These are phyloP conservation scores for Papiliotrema flavescens DNA, from an alignment of 1,284 basidiomycete species.

Conservation along the genomic window DNA sequence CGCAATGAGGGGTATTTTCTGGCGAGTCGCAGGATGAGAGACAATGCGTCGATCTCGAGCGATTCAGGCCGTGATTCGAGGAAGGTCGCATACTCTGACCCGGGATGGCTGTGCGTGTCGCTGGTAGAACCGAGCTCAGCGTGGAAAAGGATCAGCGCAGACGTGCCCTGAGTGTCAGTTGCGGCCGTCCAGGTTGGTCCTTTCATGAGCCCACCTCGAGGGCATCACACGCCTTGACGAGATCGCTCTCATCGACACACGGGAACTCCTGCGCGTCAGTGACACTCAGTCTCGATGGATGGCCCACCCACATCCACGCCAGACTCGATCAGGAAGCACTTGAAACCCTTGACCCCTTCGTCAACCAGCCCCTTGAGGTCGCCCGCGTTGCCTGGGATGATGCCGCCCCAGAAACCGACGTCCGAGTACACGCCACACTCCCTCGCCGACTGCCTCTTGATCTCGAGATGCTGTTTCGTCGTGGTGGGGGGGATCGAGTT, in stretches of 20 bases:
- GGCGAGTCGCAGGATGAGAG: conserved; percentile 66
- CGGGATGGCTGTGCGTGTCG: conserved; percentile 2
- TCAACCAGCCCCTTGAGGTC: conserved; percentile 57
- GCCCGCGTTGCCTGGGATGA: conserved; percentile 75
- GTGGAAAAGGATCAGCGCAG: conserved; percentile 78
- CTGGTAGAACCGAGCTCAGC: conserved; percentile 66
- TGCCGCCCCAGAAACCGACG: conserved; percentile 91
- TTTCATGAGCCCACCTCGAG: conserved; percentile 57
- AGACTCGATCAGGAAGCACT: conserved; percentile 90
- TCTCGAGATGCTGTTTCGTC: conserved; percentile 66
- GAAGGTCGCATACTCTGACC: conserved; percentile 67
- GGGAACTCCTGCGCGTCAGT: conserved; percentile 71
- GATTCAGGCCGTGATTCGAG: conserved; percentile 72
- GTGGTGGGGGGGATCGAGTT: conserved; percentile 94
- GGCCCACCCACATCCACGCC: conserved; percentile 69
- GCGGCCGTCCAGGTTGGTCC: not conserved
- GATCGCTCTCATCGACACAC: conserved; percentile 67
- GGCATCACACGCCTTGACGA: conserved; percentile 65
- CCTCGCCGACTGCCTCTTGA: conserved; percentile 65
- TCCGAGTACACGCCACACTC: conserved; percentile 59
- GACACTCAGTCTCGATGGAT: not conserved
- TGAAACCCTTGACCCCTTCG: conserved; percentile 86
- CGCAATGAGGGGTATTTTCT: conserved; percentile 62
- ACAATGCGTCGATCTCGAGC: conserved; percentile 73
- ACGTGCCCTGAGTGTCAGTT: conserved; percentile 53